These are phyloP conservation scores for Auxenochlorella pyrenoidosa DNA, from an alignment of 139 green algal species.

Conservation along the genomic window DNA sequence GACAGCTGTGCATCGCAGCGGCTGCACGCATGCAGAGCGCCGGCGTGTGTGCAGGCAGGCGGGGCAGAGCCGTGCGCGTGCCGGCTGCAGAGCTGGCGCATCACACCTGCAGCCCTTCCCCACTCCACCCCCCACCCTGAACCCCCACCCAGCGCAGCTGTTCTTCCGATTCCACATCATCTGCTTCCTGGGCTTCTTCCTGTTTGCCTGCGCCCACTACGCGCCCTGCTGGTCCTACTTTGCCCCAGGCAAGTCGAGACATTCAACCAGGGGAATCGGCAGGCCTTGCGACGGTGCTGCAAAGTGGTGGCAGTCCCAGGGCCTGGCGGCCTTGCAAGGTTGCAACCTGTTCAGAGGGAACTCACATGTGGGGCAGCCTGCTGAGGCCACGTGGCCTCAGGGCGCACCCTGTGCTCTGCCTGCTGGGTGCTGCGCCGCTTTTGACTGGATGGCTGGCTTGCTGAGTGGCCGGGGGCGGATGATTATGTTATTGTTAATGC, in stretches of 20 bases:
- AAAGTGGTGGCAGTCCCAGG: too few relatives aligned
- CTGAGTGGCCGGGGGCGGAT: too few relatives aligned
- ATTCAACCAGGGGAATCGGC: too few relatives aligned
- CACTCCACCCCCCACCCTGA: background rate
- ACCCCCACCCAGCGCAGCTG: background rate
- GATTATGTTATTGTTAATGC: too few relatives aligned
- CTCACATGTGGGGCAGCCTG: too few relatives aligned
- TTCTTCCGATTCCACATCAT: slow-evolving; percentile 50
- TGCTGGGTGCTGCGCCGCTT: background rate
- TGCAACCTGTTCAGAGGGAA: too few relatives aligned
- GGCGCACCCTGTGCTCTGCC: background rate
- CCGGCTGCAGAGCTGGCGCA: background rate
- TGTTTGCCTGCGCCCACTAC: slow-evolving; percentile 50
- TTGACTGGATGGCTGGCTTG: too few relatives aligned
- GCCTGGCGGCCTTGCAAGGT: too few relatives aligned
- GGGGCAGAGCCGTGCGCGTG: background rate
- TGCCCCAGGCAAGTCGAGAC: slow-evolving; percentile 19
- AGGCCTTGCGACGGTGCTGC: too few relatives aligned
- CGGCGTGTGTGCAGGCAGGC: background rate
- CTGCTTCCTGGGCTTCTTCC: slow-evolving; percentile 49
- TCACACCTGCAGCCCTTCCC: background rate
- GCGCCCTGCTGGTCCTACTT: slow-evolving; percentile 30
- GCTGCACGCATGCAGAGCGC: too few relatives aligned
- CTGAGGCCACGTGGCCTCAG: too few relatives aligned
- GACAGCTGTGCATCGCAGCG: too few relatives aligned